Conservation (phyloP, 768 basidiomycete species). For the Rhodotorula paludigena region DNA sequence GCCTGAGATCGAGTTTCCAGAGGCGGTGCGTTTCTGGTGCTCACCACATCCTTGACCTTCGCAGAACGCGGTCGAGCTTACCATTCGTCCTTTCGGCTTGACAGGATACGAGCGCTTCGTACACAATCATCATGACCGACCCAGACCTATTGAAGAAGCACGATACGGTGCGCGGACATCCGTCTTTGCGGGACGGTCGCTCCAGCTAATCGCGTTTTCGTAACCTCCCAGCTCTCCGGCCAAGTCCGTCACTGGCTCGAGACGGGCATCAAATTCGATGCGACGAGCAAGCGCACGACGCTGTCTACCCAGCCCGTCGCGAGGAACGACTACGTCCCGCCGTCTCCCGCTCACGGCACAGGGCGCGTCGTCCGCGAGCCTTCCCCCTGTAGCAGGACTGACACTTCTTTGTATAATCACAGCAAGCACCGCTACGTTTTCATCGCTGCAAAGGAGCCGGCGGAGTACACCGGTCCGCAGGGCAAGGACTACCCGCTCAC, state of each 20-base stretch:
- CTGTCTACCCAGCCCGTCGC: neutral
- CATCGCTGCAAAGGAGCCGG: constrained; percentile 11
- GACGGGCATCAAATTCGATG: constrained; percentile 16
- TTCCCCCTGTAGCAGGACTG: neutral
- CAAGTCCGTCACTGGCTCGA: constrained; percentile 28
- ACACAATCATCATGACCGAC: constrained; percentile 24
- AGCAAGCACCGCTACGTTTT: constrained; percentile 31
- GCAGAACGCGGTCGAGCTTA: too few relatives aligned
- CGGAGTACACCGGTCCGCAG: constrained; percentile 6
- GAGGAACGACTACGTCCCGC: constrained; percentile 14
- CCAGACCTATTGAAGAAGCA: constrained; percentile 7
- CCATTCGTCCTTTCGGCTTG: too few relatives aligned
- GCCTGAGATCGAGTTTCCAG: constrained; percentile 25
- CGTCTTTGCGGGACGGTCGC: neutral
- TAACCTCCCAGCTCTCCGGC: neutral
- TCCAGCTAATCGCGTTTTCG: neutral
- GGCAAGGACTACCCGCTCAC: constrained; percentile 7
- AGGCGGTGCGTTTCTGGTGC: constrained; percentile 10
- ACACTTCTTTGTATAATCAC: neutral
- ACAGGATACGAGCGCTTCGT: constrained; percentile 15
- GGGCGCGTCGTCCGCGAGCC: neutral
- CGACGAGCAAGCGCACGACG: constrained; percentile 6
- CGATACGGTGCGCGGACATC: constrained; percentile 1
- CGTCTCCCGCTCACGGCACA: neutral
- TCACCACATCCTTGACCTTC: too few relatives aligned